A percentile compares a stretch with the other conserved stretches of the same genome.
Conservation (phyloP, 164 flowering plant genomes). For the Warburgia ugandensis region DNA sequence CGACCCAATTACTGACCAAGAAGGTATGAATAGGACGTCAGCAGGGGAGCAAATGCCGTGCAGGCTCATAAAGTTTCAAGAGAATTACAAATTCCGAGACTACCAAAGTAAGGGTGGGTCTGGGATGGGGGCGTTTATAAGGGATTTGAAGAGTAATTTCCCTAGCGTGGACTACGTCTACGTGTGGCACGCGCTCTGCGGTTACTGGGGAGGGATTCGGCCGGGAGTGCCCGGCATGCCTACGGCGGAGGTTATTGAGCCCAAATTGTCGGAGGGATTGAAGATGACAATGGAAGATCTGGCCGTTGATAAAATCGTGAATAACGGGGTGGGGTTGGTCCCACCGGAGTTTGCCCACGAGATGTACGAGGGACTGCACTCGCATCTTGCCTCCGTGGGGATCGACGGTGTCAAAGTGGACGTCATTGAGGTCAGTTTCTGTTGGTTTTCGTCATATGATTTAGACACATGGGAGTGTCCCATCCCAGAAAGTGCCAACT, state of each 20-base stretch:
- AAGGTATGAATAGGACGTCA: constrained; percentile 39
- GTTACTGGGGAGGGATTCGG: constrained; percentile 87
- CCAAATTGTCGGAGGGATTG: constrained; percentile 57
- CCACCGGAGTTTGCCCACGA: constrained; percentile 56
- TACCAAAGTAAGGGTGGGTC: constrained; percentile 26
- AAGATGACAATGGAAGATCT: constrained; percentile 82
- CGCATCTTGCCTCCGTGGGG: constrained; percentile 64
- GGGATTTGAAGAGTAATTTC: constrained; percentile 59
- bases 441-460: too few relatives aligned
- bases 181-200: constrained; percentile 93
- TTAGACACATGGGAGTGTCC: too few relatives aligned
- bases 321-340: constrained; percentile 66
- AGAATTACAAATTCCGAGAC: constrained; percentile 55
- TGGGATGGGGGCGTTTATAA: constrained; percentile 71
- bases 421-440: constrained; percentile 74
- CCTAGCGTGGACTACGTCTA: constrained; percentile 63
- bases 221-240: constrained; percentile 53
- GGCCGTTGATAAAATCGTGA: constrained; percentile 82
- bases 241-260: constrained; percentile 33
- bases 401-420: constrained; percentile 90
- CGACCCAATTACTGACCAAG: constrained; percentile 33
- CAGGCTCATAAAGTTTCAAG: constrained; percentile 47
- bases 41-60: constrained; percentile 75
- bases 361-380: constrained; percentile 77
- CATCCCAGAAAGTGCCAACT: too few relatives aligned